Evolutionary conservation across 305 asterid species (phyloP).

Genomic region (Fraxinus ornus): DNA sequence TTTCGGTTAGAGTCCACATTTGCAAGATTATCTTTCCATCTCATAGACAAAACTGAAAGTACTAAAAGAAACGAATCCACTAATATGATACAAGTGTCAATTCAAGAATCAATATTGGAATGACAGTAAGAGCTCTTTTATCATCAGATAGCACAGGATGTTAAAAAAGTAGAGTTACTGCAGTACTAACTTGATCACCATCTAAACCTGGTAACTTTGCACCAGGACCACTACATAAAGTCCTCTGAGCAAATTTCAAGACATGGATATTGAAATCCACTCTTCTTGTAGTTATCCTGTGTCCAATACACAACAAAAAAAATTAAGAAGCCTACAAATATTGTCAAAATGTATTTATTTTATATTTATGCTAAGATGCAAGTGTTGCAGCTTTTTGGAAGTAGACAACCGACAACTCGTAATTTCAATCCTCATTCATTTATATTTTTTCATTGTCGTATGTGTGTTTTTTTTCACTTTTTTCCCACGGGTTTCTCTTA

Average conservation of each 20-base stretch:
- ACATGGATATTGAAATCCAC: constrained; percentile 30
- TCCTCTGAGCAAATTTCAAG: constrained; percentile 47
- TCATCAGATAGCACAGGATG: background rate
- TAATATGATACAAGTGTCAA: background rate
- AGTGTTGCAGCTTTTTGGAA: background rate
- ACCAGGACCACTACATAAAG: constrained; percentile 49
- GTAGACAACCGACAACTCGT: background rate
- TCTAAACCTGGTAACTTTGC: constrained; percentile 37
- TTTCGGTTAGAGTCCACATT: constrained; percentile 2
- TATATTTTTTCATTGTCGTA: background rate
- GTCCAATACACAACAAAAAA: constrained; percentile 12
- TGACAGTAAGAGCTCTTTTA: background rate
- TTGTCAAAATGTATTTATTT: background rate
- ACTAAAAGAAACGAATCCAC: background rate
- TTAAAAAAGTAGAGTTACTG: constrained; percentile 10
- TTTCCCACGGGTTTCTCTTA: background rate
- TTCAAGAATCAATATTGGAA: background rate
- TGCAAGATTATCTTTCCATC: background rate
- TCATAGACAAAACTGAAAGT: background rate
- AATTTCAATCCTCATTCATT: background rate
- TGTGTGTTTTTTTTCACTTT: background rate
- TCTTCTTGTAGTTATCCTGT: constrained; percentile 55
- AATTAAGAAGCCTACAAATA: background rate
- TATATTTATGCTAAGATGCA: background rate
- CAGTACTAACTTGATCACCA: constrained; percentile 37